Evolutionary conservation across 1,139 yeast species (phyloP), one percentile per base, ranked within the genome.

Genomic region (Candida labiduridarum): DNA sequence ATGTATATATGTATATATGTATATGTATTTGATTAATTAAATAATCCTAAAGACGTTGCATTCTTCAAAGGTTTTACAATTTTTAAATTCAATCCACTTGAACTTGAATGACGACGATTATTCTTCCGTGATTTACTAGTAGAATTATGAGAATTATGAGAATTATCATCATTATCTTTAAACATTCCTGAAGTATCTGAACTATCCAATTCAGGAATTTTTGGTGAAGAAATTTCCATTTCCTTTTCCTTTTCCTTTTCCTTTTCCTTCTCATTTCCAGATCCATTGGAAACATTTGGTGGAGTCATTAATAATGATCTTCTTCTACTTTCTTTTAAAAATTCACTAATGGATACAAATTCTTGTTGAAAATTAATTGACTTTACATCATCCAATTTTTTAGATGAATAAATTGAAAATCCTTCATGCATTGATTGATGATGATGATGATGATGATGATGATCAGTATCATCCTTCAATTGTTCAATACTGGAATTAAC

Each of bases 11-110:
- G 19, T 25, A 25, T 25, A 25, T 3, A 34, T 34, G 22, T 25
- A n/a, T 12, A 38, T n/a, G 14, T 38, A 22, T 22, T 14, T 29
- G 14, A 22, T 40, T 25, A 35, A 11, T 41, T 45, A 29, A 49
- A 49, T 12, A 49, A 31, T 4, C 44, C 44, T 18, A 40, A 44
- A 2, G 39, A 27, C 25, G 87, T 87, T 1, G 89, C 89, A 14
- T 42, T 34, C 47, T 87, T 71, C 52, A 85, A 63, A 1, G 94
- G 92, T 63, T 84, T 85, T 40, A 87, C 83, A 19, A 86, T 85
- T 52, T 84, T 69, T 51, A 82, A 65, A 60, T 81, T 80, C 49
- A 83, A 67, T 0, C 86, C 86, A 19, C 71, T 58, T 45, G 44
- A 43, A 22, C 35, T 27, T 16, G 46, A 18, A 18, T 30, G 16